These are phyloP conservation scores for Ganoderma lucidum DNA, from an alignment of 1,284 basidiomycete species.

Conservation along the genomic window DNA sequence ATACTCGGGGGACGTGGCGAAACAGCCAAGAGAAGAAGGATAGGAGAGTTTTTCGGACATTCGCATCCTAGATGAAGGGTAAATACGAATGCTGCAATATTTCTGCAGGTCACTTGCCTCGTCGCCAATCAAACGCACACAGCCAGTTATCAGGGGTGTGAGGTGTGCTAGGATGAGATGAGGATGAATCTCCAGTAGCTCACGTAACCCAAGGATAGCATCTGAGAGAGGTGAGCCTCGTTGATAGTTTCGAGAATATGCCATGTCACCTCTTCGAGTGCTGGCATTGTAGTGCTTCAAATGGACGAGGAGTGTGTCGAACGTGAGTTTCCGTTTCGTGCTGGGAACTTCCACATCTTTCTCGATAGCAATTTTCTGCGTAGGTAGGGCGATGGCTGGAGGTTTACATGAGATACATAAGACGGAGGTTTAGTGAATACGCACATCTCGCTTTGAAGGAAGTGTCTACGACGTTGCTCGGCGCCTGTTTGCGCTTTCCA, in stretches of 20 bases:
- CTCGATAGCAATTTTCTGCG: constrained; percentile 74
- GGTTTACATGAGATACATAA: constrained; percentile 13
- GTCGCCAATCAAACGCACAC: constrained; percentile 81
- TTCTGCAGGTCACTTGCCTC: constrained; percentile 60
- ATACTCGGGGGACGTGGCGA: constrained; percentile 66
- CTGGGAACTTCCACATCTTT: constrained; percentile 66
- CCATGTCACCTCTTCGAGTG: constrained; percentile 70
- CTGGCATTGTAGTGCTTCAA: constrained; percentile 86
- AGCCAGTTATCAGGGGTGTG: constrained; percentile 69
- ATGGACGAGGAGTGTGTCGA: constrained; percentile 83
- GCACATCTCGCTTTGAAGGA: constrained; percentile 93
- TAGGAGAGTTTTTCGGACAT: constrained; percentile 68
- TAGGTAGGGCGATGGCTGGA: constrained; percentile 90
- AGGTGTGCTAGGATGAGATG: constrained; percentile 65
- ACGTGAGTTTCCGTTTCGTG: constrained; percentile 80
- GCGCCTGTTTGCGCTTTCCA: constrained; percentile 89
- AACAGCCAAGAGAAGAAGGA: constrained; percentile 79
- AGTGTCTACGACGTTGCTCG: constrained; percentile 91
- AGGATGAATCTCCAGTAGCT: constrained; percentile 78
- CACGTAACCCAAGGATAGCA: constrained; percentile 82
- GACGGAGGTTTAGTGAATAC: constrained; percentile 30
- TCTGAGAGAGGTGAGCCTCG: constrained; percentile 53
- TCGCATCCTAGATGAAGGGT: constrained; percentile 57
- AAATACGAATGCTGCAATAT: neutral
- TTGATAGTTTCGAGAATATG: neutral